Evolutionary conservation across 2,329 filamentous ascomycete species (phyloP).

Genomic region (Ascochyta koolunga): DNA sequence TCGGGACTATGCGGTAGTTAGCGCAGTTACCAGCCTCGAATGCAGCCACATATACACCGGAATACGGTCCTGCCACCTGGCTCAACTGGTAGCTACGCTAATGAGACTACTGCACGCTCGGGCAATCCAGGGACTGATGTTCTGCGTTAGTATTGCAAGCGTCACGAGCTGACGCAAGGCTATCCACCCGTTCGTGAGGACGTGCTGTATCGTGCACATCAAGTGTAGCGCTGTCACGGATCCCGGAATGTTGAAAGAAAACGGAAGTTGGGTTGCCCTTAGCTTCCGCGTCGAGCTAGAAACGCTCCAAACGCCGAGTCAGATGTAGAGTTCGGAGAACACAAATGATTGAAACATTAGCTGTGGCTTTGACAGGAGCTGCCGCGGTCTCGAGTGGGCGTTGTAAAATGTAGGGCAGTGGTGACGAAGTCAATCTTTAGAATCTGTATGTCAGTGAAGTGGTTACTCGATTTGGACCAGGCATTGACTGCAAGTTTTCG

Average conservation of each 20-base stretch:
- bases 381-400: neutral
- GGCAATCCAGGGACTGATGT: neutral
- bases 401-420: neutral
- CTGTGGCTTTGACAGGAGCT: constrained; percentile 3
- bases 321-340: neutral
- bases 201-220: neutral
- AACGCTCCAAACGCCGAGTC: constrained; percentile 2
- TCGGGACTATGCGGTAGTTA: neutral
- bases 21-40: neutral
- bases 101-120: constrained; percentile 4
- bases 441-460: neutral
- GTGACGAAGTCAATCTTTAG: neutral
- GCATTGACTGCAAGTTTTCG: neutral
- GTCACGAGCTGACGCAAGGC: constrained; percentile 6
- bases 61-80: constrained; percentile 1
- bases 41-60: constrained; percentile 10
- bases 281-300: constrained; percentile 2
- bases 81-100: neutral
- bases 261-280: constrained; percentile 7
- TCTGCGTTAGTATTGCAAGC: constrained; percentile 1
- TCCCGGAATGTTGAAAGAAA: neutral
- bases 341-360: neutral
- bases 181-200: constrained; percentile 1
- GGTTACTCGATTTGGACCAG: neutral
- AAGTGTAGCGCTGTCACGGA: constrained; percentile 1